phyloP scores from a whole-genome alignment of 495 filamentous ascomycete genomes.

The Hapsidospora chrysogenum region DNA sequence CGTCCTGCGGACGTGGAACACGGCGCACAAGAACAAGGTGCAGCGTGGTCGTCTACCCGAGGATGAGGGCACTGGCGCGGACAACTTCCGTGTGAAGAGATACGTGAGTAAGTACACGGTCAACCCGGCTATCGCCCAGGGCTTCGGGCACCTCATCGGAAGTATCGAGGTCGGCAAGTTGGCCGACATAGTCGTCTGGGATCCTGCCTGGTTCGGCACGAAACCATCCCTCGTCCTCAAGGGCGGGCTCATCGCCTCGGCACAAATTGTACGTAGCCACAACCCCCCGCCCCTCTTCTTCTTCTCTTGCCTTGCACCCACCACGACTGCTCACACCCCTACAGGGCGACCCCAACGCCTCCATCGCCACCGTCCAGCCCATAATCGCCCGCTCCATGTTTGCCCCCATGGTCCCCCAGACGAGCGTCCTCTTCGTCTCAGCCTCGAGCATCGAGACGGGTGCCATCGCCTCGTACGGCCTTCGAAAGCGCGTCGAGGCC shows the following conservation, averaged over 20 bases:
- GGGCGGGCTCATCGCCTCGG: conserved; percentile 71
- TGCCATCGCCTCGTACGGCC: conserved; percentile 47
- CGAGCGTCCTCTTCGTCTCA: conserved; percentile 73
- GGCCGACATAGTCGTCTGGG: conserved; percentile 86
- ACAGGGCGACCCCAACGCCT: conserved; percentile 84
- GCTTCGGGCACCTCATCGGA: conserved; percentile 81
- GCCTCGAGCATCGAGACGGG: conserved; percentile 49
- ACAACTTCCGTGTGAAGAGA: conserved; percentile 86
- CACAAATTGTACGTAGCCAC: conserved; percentile 55
- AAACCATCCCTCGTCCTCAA: conserved; percentile 79
- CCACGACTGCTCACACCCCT: neutral
- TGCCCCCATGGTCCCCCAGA: conserved; percentile 50
- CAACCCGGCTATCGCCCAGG: conserved; percentile 89
- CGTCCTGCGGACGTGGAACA: conserved; percentile 90
- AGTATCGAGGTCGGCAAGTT: conserved; percentile 81
- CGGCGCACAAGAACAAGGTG: conserved; percentile 91
- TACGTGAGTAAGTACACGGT: conserved; percentile 97
- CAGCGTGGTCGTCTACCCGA: conserved; percentile 65
- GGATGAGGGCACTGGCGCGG: conserved; percentile 67
- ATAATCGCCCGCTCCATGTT: conserved; percentile 82
- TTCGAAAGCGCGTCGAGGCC: conserved; percentile 68
- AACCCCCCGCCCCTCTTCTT: neutral
- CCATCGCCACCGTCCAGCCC: conserved; percentile 81
- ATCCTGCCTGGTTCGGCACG: conserved; percentile 68
- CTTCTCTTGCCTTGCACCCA: neutral